Evolutionary conservation across 495 filamentous ascomycete species (phyloP).

Genomic region (Hyaloscypha hepaticicola): DNA sequence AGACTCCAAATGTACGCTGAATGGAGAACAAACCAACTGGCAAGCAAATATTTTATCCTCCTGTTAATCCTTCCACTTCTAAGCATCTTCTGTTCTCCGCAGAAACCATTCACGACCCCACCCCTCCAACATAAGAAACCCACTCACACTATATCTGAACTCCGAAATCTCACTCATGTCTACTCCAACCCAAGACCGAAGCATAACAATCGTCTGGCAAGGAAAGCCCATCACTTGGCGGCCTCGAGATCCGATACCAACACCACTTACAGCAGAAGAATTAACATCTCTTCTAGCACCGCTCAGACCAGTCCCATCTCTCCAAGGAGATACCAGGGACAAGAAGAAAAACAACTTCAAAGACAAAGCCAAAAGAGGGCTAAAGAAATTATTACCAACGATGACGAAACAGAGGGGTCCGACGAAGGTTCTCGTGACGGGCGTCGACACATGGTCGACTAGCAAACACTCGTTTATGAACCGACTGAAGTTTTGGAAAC

Average conservation of each 20-base stretch:
- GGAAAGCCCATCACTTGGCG: background rate
- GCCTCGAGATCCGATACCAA: background rate
- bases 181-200: constrained; percentile 1
- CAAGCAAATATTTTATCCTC: background rate
- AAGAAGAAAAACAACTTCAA: background rate
- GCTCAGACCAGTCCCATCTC: too few relatives aligned
- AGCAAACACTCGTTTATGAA: background rate
- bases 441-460: background rate
- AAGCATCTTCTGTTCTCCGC: background rate
- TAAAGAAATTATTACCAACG: background rate
- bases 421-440: background rate
- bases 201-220: background rate
- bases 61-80: background rate
- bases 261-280: too few relatives aligned
- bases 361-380: background rate
- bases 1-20: background rate
- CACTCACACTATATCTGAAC: background rate
- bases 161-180: background rate
- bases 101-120: background rate
- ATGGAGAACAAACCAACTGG: background rate
- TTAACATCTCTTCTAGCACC: too few relatives aligned
- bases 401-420: background rate
- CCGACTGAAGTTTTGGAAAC: background rate
- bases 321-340: too few relatives aligned
- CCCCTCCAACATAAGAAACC: background rate